These are phyloP conservation scores for Penicillium goetzii DNA, from an alignment of 495 filamentous ascomycete species.

Conservation along the genomic window DNA sequence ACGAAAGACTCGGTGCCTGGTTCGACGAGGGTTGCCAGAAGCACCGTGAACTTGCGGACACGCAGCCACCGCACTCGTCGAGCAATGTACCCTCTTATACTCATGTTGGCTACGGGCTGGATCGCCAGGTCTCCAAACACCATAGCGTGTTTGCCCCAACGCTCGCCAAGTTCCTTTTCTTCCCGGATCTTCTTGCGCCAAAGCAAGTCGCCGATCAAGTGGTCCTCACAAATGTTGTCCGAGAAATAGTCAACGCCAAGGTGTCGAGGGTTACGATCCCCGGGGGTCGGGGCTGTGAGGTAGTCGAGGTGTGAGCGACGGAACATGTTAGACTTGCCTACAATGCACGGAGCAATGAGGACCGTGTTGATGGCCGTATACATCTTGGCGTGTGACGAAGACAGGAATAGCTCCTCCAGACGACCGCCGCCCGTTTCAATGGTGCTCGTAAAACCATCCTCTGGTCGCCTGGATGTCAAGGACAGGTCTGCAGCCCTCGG, in stretches of 20 bases:
- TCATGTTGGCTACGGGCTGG: conserved; percentile 85
- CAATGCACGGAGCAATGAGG: conserved; percentile 85
- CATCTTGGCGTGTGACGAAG: conserved; percentile 95
- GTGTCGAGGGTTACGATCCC: conserved; percentile 38
- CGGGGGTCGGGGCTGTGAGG: conserved; percentile 62
- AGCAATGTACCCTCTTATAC: conserved; percentile 75
- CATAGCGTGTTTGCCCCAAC: conserved; percentile 77
- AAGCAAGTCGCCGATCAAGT: conserved; percentile 89
- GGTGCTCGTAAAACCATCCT: conserved; percentile 27
- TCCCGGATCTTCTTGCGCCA: conserved; percentile 65
- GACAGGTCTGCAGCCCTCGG: conserved; percentile 9
- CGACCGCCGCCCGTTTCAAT: conserved; percentile 69
- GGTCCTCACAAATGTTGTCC: conserved; percentile 96
- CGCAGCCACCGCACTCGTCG: conserved; percentile 89
- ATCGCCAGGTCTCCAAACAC: conserved; percentile 84
- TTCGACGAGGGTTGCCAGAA: conserved; percentile 88
- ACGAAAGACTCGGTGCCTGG: conserved; percentile 90
- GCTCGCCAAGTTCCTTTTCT: conserved; percentile 44
- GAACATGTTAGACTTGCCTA: conserved; percentile 99
- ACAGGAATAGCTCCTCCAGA: conserved; percentile 92
- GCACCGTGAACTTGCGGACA: conserved; percentile 92
- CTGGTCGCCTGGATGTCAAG: conserved; percentile 24
- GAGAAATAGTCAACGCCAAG: conserved; percentile 91
- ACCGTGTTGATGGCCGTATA: conserved; percentile 98
- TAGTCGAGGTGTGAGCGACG: conserved; percentile 84